A percentile compares a stretch with the other conserved stretches of the same genome.
These are phyloP conservation scores for Metschnikowia shivogae DNA, from an alignment of 805 yeast genomes.

Conservation along the genomic window DNA sequence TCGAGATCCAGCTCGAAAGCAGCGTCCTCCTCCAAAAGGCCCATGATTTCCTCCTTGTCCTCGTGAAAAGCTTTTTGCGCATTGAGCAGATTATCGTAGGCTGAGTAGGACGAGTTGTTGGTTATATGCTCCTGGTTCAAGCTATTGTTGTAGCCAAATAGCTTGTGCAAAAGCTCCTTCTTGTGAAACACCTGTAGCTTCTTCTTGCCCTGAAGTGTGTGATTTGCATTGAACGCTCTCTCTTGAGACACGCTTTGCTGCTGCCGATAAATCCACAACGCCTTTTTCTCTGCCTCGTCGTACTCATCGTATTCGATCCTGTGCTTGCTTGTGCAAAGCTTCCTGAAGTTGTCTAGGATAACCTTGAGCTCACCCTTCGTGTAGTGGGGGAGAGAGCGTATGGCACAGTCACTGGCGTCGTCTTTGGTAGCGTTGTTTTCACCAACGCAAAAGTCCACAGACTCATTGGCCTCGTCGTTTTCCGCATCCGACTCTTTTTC, in stretches of 20 bases:
- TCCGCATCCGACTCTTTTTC: conserved; percentile 19
- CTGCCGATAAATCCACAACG: conserved; percentile 27
- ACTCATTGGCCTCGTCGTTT: conserved; percentile 7
- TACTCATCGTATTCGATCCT: conserved; percentile 4
- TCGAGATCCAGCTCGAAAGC: conserved; percentile 21
- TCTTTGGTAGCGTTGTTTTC: conserved; percentile 4
- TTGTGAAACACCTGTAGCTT: conserved; percentile 39
- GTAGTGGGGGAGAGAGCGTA: conserved; percentile 37
- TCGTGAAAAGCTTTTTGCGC: conserved; percentile 39
- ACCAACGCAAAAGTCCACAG: conserved; percentile 5
- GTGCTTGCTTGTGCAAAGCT: conserved; percentile 8
- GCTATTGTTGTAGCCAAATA: conserved; percentile 37
- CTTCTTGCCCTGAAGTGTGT: conserved; percentile 31
- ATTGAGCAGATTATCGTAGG: conserved; percentile 33
- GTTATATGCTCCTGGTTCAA: conserved; percentile 39
- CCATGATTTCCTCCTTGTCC: conserved; percentile 37
- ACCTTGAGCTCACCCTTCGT: conserved; percentile 33
- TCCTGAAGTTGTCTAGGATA: conserved; percentile 18
- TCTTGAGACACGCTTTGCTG: conserved; percentile 32
- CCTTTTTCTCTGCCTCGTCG: conserved; percentile 22
- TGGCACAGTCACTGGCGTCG: conserved; percentile 7
- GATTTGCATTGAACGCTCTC: conserved; percentile 29
- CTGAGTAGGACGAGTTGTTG: conserved; percentile 37
- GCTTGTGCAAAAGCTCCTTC: conserved; percentile 33
- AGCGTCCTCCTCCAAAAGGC: conserved; percentile 31